phyloP scores from a whole-genome alignment of 768 basidiomycete species.

The Serendipita vermifera region DNA sequence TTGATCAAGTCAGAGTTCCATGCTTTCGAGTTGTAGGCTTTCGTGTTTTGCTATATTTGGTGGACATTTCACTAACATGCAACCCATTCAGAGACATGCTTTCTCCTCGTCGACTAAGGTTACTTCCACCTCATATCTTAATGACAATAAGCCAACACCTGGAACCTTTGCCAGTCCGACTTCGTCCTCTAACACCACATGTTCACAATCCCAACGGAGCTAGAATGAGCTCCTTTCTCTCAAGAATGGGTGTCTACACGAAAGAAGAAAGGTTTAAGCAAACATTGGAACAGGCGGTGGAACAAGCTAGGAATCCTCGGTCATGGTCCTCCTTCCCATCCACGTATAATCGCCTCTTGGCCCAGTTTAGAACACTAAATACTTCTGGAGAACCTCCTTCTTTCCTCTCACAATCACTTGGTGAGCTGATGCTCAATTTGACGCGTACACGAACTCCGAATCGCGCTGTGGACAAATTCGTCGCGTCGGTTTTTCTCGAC shows the following conservation, averaged over 20 bases:
- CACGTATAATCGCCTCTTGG: background rate
- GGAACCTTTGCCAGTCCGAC: background rate
- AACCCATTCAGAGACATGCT: too few relatives aligned
- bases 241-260: background rate
- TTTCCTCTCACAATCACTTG: background rate
- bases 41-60: too few relatives aligned
- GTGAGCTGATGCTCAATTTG: background rate
- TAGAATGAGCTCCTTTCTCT: background rate
- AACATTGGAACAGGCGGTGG: background rate
- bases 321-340: background rate
- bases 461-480: background rate
- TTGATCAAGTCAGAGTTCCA: too few relatives aligned
- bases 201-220: background rate
- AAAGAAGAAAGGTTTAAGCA: background rate
- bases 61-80: too few relatives aligned
- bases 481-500: background rate
- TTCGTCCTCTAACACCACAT: background rate
- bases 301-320: background rate
- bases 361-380: background rate
- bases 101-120: background rate
- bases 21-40: too few relatives aligned
- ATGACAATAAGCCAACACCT: slow-evolving; percentile 1
- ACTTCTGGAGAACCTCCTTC: background rate
- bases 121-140: slow-evolving; percentile 2
- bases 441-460: slow-evolving; percentile 1